Conservation (phyloP, 2,329 filamentous ascomycete species). For the Colletotrichum sp. region DNA sequence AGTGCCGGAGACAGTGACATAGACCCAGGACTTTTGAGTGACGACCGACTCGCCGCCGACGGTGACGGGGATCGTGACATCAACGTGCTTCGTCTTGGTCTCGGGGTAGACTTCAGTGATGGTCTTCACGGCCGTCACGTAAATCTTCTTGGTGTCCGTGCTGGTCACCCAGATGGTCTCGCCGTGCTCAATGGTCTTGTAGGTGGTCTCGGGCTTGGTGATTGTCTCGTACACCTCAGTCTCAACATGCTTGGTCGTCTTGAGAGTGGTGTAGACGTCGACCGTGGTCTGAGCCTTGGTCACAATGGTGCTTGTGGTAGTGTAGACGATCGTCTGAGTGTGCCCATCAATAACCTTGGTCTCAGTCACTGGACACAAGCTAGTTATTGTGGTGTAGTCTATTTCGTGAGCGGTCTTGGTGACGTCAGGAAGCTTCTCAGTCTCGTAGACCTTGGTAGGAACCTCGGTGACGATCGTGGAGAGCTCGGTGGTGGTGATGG, state of each 20-base stretch:
- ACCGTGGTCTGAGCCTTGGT: slow-evolving; percentile 34
- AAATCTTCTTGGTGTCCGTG: slow-evolving; percentile 47
- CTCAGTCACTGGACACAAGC: slow-evolving; percentile 31
- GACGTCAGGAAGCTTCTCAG: slow-evolving; percentile 34
- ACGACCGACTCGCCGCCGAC: slow-evolving; percentile 34
- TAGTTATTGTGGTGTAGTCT: too few species aligned
- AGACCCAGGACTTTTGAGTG: slow-evolving; percentile 36
- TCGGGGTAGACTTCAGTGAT: slow-evolving; percentile 44
- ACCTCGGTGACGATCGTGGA: slow-evolving; percentile 34
- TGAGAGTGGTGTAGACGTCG: slow-evolving; percentile 35
- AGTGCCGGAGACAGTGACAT: slow-evolving; percentile 31
- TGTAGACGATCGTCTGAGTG: slow-evolving; percentile 43
- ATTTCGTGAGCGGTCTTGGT: too few species aligned
- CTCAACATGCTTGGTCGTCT: slow-evolving; percentile 37
- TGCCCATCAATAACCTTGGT: slow-evolving; percentile 47
- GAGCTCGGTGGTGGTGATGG: slow-evolving; percentile 24
- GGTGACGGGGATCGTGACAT: slow-evolving; percentile 43
- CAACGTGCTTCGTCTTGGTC: slow-evolving; percentile 42
- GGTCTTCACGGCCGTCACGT: slow-evolving; percentile 36
- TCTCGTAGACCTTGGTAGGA: slow-evolving; percentile 37
- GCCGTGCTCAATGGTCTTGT: slow-evolving; percentile 47
- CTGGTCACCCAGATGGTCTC: slow-evolving; percentile 40
- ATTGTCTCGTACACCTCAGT: slow-evolving; percentile 41
- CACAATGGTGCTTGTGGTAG: slow-evolving; percentile 40
- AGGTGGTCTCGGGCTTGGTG: slow-evolving; percentile 43